Percentiles rank a stretch among this genome's conserved stretches.
phyloP scores from a whole-genome alignment of 441 rosid species.

The Bruguiera hainesii region DNA sequence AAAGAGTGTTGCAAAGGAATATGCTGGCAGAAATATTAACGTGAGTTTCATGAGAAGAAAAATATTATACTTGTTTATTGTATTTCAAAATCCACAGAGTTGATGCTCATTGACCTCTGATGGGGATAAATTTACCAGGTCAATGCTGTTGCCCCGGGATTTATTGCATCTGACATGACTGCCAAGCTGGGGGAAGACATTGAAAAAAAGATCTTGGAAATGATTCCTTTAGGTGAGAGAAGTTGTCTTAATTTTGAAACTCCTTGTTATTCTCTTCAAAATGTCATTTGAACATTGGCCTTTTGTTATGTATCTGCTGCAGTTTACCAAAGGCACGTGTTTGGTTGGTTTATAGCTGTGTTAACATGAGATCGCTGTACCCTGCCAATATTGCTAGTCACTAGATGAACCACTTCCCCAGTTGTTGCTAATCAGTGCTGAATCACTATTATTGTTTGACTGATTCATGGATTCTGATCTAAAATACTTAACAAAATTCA shows the following conservation, averaged over 20 bases:
- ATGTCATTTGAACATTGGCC: no score
- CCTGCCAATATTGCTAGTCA: no score
- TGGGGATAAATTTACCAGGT: conserved; percentile 38
- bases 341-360: no score
- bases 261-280: no score
- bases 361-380: no score
- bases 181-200: conserved; percentile 81
- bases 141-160: conserved; percentile 89
- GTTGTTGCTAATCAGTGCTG: neutral
- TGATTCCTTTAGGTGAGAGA: conserved; percentile 71
- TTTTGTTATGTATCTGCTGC: no score
- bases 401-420: no score
- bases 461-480: neutral
- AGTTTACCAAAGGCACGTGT: no score
- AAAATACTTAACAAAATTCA: neutral
- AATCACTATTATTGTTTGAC: neutral
- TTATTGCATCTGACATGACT: conserved; percentile 48
- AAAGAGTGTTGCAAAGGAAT: conserved; percentile 77
- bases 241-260: neutral
- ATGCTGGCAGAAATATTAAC: conserved; percentile 79
- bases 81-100: neutral
- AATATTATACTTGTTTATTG: neutral
- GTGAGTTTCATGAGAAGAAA: conserved; percentile 30
- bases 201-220: conserved; percentile 76
- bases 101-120: conserved; percentile 14